Conservation (phyloP, 345 rosid species). For the Draba incana region DNA sequence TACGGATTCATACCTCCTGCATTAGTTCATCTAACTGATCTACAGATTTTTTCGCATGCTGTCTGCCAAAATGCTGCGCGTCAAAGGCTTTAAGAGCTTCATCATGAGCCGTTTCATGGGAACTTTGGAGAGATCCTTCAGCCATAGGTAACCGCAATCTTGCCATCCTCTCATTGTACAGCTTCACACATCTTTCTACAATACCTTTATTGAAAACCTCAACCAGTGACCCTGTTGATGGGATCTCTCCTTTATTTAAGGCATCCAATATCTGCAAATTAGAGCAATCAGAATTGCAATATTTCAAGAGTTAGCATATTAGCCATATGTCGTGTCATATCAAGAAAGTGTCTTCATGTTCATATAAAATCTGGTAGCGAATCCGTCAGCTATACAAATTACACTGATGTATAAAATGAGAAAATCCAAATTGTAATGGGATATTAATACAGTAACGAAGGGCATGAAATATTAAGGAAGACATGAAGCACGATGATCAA, state of each 20-base stretch:
- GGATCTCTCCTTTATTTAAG: conserved; percentile 97
- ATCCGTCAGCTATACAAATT: neutral
- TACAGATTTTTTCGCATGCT: conserved; percentile 84
- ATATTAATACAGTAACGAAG: neutral
- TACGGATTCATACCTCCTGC: conserved; percentile 61
- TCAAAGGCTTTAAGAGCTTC: conserved; percentile 72
- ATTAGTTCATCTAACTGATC: conserved; percentile 80
- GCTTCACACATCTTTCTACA: conserved; percentile 81
- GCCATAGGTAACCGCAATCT: conserved; percentile 68
- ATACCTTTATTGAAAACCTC: conserved; percentile 96
- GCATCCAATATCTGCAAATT: conserved; percentile 90
- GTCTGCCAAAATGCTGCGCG: conserved; percentile 93
- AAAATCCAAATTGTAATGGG: neutral
- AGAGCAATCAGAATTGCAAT: conserved; percentile 20
- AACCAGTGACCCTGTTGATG: conserved; percentile 98
- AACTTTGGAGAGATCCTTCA: conserved; percentile 63
- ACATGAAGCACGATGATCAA: conserved; percentile 10
- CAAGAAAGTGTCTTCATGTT: neutral
- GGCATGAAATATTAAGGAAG: conserved; percentile 5
- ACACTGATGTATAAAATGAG: neutral
- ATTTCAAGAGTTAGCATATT: conserved; percentile 1
- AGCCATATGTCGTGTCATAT: neutral
- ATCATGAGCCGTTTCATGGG: conserved; percentile 63
- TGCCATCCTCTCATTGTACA: conserved; percentile 70
- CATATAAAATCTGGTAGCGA: conserved; percentile 6